Evolutionary conservation across 305 asterid genomes (phyloP).

Genomic region (Fraxinus floribunda): DNA sequence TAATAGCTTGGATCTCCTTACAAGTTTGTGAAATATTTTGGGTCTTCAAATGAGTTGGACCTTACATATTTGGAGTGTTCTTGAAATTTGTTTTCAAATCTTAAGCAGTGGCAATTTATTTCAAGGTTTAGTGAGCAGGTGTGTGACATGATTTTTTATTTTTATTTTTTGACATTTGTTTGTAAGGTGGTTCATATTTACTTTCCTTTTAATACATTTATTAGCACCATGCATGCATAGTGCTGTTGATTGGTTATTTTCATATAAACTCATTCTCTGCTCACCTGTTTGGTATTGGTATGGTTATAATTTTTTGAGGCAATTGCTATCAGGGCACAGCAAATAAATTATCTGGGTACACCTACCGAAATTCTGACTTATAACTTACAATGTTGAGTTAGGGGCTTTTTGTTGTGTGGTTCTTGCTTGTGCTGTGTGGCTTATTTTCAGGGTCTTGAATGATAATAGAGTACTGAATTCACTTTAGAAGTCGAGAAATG

Average conservation of each 20-base stretch:
- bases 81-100: background rate
- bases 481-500: background rate
- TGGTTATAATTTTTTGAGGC: background rate
- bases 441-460: background rate
- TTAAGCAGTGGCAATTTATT: background rate
- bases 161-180: background rate
- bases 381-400: background rate
- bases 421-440: background rate
- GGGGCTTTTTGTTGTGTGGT: background rate
- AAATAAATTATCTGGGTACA: background rate
- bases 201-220: background rate
- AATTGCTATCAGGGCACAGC: background rate
- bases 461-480: background rate
- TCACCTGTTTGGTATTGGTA: background rate
- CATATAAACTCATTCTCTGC: background rate
- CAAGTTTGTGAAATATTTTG: background rate
- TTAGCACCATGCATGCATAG: background rate
- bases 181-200: background rate
- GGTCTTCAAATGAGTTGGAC: background rate
- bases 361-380: background rate
- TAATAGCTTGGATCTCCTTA: background rate
- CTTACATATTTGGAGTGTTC: background rate
- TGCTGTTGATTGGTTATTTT: background rate
- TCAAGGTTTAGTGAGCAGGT: background rate
- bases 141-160: background rate